These are phyloP conservation scores for Citrullus colocynthis DNA, from an alignment of 306 rosid genomes.

Conservation along the genomic window DNA sequence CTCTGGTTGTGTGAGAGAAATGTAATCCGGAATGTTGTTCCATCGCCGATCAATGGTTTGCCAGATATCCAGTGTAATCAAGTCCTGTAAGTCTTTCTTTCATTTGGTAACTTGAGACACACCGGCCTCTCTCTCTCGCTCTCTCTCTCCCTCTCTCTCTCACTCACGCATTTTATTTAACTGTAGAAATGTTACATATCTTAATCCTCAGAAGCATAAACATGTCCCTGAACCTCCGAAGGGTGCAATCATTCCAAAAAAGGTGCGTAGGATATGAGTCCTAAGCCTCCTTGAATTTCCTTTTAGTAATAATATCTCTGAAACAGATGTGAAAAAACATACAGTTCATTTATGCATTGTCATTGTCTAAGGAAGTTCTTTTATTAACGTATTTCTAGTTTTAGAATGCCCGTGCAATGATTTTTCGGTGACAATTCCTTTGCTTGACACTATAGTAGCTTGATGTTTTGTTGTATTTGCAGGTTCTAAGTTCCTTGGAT, in stretches of 20 bases:
- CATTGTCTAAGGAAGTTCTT: neutral
- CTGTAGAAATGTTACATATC: slow-evolving; percentile 69
- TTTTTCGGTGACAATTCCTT: neutral
- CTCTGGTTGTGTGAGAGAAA: slow-evolving; percentile 67
- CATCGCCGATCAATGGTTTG: slow-evolving; percentile 67
- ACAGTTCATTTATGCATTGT: neutral
- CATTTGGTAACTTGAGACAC: slow-evolving; percentile 10
- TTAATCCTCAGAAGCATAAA: slow-evolving; percentile 36
- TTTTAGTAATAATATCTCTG: neutral
- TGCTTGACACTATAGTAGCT: neutral
- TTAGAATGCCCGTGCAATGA: neutral
- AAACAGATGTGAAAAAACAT: neutral
- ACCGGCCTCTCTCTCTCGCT: neutral
- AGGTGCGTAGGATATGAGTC: slow-evolving; percentile 27
- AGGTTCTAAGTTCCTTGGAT: slow-evolving; percentile 62
- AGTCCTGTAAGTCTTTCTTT: slow-evolving; percentile 57
- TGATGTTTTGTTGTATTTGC: slow-evolving; percentile 17
- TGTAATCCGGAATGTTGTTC: slow-evolving; percentile 28
- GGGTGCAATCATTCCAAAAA: slow-evolving; percentile 58
- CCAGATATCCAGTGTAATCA: slow-evolving; percentile 46
- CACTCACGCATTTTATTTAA: slow-evolving; percentile 3
- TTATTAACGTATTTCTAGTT: neutral
- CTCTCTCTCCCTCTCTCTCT: neutral
- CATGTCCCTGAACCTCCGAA: slow-evolving; percentile 66
- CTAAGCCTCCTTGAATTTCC: neutral